These are phyloP conservation scores for Spathaspora sp. DNA, from an alignment of 805 yeast species.

Conservation along the genomic window DNA sequence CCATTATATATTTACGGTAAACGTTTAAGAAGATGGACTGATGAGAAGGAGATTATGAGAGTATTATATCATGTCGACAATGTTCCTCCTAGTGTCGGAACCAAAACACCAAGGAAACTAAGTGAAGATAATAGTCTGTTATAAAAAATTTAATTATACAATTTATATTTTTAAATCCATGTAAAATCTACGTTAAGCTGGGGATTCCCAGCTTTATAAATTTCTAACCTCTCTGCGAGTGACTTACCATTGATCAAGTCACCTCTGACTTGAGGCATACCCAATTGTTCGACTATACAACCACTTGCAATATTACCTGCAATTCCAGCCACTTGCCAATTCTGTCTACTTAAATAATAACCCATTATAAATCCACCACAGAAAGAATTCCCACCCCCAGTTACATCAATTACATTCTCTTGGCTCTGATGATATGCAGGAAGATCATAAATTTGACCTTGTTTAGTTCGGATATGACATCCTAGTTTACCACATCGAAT, in stretches of 20 bases:
- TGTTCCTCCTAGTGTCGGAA: neutral
- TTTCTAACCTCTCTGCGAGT: conserved; percentile 41
- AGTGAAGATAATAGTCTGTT: neutral
- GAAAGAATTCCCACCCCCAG: conserved; percentile 45
- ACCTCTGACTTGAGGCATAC: conserved; percentile 50
- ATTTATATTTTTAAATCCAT: neutral
- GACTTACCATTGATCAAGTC: conserved; percentile 60
- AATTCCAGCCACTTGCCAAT: conserved; percentile 53
- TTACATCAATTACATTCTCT: conserved; percentile 34
- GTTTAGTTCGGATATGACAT: conserved; percentile 42
- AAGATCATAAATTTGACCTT: conserved; percentile 37
- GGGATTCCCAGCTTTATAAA: conserved; percentile 30
- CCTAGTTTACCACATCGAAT: conserved; percentile 79
- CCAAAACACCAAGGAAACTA: neutral
- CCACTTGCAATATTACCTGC: conserved; percentile 81
- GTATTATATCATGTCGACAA: conserved; percentile 25
- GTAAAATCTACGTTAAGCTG: neutral
- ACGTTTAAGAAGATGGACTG: conserved; percentile 47
- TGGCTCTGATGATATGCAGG: conserved; percentile 69
- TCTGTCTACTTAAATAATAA: conserved; percentile 42
- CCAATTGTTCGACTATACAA: conserved; percentile 74
- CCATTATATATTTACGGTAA: conserved; percentile 57
- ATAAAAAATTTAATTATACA: neutral
- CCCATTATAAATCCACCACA: conserved; percentile 52
- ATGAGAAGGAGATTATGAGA: conserved; percentile 40